phyloP scores from a whole-genome alignment of 2,329 filamentous ascomycete genomes.

The Fusarium marasasianum region DNA sequence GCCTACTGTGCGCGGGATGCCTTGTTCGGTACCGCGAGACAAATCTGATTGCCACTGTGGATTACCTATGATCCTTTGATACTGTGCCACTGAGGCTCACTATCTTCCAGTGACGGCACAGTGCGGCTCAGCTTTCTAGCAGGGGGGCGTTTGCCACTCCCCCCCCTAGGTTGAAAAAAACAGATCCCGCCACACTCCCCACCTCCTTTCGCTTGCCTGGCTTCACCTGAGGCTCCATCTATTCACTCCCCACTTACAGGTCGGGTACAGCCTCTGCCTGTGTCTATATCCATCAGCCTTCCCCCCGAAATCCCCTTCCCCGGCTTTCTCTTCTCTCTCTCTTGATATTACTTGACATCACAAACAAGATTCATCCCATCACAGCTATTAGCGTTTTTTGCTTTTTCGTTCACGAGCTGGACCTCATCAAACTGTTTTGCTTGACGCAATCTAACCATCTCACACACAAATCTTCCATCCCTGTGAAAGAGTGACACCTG shows the following conservation, averaged over 20 bases:
- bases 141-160: not conserved
- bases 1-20: constrained; percentile 18
- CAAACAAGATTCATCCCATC: not conserved
- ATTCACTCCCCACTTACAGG: constrained; percentile 15
- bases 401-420: constrained; percentile 26
- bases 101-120: constrained; percentile 4
- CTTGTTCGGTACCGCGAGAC: constrained; percentile 14
- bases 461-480: not conserved
- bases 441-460: constrained; percentile 32
- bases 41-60: constrained; percentile 26
- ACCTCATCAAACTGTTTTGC: constrained; percentile 30
- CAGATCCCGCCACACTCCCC: constrained; percentile 11
- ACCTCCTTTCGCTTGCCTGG: not conserved
- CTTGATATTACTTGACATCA: not conserved
- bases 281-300: constrained; percentile 35
- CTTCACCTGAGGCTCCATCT: constrained; percentile 34
- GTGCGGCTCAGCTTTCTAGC: not conserved
- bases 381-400: constrained; percentile 2
- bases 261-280: constrained; percentile 15
- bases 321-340: not conserved
- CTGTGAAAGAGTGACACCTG: constrained; percentile 13
- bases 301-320: constrained; percentile 29
- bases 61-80: constrained; percentile 11
- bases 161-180: not conserved
- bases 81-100: constrained; percentile 11